Evolutionary conservation across 2,329 filamentous ascomycete genomes (phyloP), one percentile per base, ranked within the genome.

Genomic region (Dichotomopilus funicola): DNA sequence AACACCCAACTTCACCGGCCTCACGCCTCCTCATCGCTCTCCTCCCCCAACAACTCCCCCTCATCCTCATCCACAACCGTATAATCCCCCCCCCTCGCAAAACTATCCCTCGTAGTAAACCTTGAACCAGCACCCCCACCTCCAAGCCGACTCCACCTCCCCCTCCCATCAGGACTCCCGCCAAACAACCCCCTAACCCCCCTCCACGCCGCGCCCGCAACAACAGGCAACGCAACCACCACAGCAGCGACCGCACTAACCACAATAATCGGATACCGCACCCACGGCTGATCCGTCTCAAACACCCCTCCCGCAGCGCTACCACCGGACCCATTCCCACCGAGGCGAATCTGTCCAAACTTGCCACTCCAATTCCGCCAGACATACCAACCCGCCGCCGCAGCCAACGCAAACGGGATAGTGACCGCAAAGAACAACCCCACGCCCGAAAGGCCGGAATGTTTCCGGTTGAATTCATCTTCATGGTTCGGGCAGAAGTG

Each of bases 21-120:
- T 72, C 67, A 85, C 49, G 86, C 88, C 59, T 96, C 92, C 67
- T 96, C 91, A 62, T 96, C 92, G 63, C 90, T 91, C 57, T 95
- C 91, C 63, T 96, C 92, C 0, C 94, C 94, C 38, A 99, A 74
- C 63, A 99, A 75, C 75, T 97, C 92, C 49, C 92, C 92, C 70
- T 97, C 94, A 68, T 97, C 94, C 50, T 94, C 88, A 65, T 95
- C 91, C 51, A 96, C 90, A 65, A 87, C 80, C 12, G 86, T 83
- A 70, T 97, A 97, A 70, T 96, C 89, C n/a, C 88, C 86, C 1
- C 89, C 87, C 55, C 91, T 82, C 5, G 91, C 88, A 72, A 99
- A 99, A 59, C 89, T 92, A 66, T 89, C 88, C 57, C 95, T 78
- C 49, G 89, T 95, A 12, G 91, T 94, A 69, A 95, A 99, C 54